Evolutionary conservation across 1,284 basidiomycete genomes (phyloP), one percentile per base, ranked within the genome.

Genomic region (Puccinia sorghi): DNA sequence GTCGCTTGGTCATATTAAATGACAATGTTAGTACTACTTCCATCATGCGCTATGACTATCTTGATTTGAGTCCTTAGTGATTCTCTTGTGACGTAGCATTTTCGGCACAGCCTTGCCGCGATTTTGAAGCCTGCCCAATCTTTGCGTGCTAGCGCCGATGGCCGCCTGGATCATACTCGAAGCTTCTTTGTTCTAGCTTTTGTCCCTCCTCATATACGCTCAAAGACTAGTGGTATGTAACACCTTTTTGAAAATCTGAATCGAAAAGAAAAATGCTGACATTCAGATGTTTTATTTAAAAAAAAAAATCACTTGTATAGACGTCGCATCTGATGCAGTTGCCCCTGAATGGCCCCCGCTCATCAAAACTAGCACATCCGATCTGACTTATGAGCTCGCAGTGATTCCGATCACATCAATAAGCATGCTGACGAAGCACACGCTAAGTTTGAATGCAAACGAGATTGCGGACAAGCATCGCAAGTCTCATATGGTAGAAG

Each of bases 1-100:
- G 95, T 0, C 87, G 97, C 67, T 89, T 98, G 17, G 89, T 99
- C 0, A 84, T 99, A 22, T 85, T 99, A 46, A 88, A 90, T 61
- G 92, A 98, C 83, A 88, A 88, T 72, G 94, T 95, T 83, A 83
- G 90, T 84, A 20, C 46, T 75, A 64, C 17, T 41, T 74, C 11
- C 69, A 57, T 71, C 17, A 56, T 27, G 13, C 15, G 13, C 64
- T 43, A n/a, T 67, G 67, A 59, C n/a, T 61, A 20, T 72, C 17
- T 41, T 25, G 3, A 77, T 32, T 66, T 71, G 37, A 43, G 37
- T 54, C 64, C 32, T 50, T n/a, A 57, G 43, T 41, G 57, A 43
- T 64, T 17, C 17, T 48, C 39, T 39, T 81, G 66, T 22, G 41
- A 27, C 2, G 12, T 80, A 97, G 92, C 92, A 94, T 84, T 97